Percentiles rank a stretch among this genome's conserved stretches.
Conservation (phyloP, 371 early-diverging fungal genomes). For the Mucor lusitanicus region DNA sequence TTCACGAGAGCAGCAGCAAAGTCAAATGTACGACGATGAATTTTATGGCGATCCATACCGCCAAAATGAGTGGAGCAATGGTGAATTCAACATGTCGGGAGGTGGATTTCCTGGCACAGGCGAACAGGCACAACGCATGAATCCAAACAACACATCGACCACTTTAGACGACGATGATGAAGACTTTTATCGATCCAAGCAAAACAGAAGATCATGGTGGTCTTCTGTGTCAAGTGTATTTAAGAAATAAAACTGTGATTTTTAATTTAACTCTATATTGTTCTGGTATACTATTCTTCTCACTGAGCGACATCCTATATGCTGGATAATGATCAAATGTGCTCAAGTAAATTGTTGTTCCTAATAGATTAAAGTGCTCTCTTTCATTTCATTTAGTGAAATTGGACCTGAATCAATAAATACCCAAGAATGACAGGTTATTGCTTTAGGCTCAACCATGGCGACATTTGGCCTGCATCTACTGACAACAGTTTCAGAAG, state of each 20-base stretch:
- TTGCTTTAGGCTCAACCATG: too few species aligned
- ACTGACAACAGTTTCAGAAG: neutral
- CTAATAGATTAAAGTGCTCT: too few species aligned
- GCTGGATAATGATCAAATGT: too few species aligned
- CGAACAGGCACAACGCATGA: constrained; percentile 15
- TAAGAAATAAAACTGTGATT: neutral
- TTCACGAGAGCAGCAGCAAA: constrained; percentile 15
- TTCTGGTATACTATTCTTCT: too few species aligned
- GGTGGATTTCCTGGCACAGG: constrained; percentile 27
- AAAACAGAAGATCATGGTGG: constrained; percentile 20
- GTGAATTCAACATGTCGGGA: constrained; percentile 13
- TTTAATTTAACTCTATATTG: too few species aligned
- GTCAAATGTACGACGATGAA: constrained; percentile 28
- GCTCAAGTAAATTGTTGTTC: too few species aligned
- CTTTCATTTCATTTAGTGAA: too few species aligned
- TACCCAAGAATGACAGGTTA: too few species aligned
- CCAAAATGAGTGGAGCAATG: constrained; percentile 24
- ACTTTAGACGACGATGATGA: constrained; percentile 18
- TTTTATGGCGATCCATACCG: constrained; percentile 31
- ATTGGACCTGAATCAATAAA: too few species aligned
- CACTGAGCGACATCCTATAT: too few species aligned
- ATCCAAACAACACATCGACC: neutral
- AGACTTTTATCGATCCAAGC: constrained; percentile 15
- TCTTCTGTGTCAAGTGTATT: constrained; percentile 17
- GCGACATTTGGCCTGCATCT: too few species aligned